Percentiles rank a stretch among this genome's conserved stretches.
Conservation (phyloP, 78 protist species). For the Dictyostelium firmibasis region DNA sequence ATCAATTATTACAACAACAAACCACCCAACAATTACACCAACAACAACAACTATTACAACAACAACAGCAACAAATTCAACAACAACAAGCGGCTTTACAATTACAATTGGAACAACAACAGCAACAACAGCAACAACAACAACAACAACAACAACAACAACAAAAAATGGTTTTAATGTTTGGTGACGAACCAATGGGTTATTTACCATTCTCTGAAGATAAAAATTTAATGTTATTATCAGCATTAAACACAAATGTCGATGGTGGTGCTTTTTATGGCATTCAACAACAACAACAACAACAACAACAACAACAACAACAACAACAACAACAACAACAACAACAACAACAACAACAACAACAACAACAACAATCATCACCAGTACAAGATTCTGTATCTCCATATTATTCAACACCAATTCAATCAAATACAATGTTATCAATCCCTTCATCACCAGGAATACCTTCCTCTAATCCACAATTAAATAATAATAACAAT, state of each 20-base stretch:
- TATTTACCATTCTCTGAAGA: constrained; percentile 54
- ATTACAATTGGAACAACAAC: constrained; percentile 21
- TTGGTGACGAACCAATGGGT: constrained; percentile 19
- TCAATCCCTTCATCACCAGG: background rate
- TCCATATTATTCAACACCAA: background rate
- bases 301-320: background rate
- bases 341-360: constrained; percentile 32
- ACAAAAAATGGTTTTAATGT: too few relatives aligned
- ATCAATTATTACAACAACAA: constrained; percentile 16
- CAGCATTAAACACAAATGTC: constrained; percentile 22
- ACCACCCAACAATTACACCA: background rate
- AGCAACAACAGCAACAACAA: too few relatives aligned
- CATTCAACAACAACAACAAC: constrained; percentile 1
- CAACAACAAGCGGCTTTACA: background rate
- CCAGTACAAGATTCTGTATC: background rate
- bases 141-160: background rate
- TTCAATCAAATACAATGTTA: background rate
- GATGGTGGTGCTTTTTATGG: background rate
- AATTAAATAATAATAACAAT: background rate
- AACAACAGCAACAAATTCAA: constrained; percentile 29
- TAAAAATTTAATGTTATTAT: constrained; percentile 18
- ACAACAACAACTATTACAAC: constrained; percentile 14
- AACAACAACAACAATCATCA: too few relatives aligned
- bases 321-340: constrained; percentile 33
- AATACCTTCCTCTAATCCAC: background rate